A percentile compares a stretch with the other conserved stretches of the same genome.
Conservation (phyloP, 257 asterid species). For the Forsythia viridissima region DNA sequence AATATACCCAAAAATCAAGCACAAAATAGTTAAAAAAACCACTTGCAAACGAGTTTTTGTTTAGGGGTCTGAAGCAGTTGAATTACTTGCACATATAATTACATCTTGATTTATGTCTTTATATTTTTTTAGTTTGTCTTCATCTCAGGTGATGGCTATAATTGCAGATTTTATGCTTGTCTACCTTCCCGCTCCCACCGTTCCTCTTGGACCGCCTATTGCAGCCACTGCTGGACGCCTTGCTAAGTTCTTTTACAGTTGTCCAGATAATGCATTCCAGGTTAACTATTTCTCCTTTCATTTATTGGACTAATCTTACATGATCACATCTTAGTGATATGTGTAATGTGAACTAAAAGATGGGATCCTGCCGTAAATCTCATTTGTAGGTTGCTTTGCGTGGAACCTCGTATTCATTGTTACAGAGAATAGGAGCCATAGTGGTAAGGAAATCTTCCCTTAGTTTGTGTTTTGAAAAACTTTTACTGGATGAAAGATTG, state of each 20-base stretch:
- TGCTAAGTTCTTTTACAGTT: slow-evolving; percentile 73
- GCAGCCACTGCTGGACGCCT: slow-evolving; percentile 68
- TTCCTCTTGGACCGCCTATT: slow-evolving; percentile 78
- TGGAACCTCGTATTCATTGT: slow-evolving; percentile 68
- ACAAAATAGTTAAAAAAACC: too few species aligned
- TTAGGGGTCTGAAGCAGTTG: too few species aligned
- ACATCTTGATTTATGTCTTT: neutral
- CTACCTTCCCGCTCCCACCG: slow-evolving; percentile 98
- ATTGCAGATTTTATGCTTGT: slow-evolving; percentile 98
- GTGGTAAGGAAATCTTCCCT: slow-evolving; percentile 43
- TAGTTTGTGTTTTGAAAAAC: too few species aligned
- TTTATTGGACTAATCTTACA: neutral
- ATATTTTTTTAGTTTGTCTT: slow-evolving; percentile 19
- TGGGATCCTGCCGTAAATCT: slow-evolving; percentile 20
- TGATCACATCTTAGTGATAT: neutral
- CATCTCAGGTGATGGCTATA: slow-evolving; percentile 77
- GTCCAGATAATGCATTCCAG: slow-evolving; percentile 97
- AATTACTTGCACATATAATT: slow-evolving; percentile 8
- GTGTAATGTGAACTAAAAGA: slow-evolving; percentile 1
- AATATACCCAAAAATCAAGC: neutral
- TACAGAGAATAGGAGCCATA: slow-evolving; percentile 87
- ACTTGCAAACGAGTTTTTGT: too few species aligned
- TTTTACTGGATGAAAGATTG: neutral
- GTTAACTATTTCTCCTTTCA: slow-evolving; percentile 26
- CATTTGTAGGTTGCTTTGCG: slow-evolving; percentile 65